phyloP scores from a whole-genome alignment of 495 filamentous ascomycete genomes.

The Astrocystis sublimbata region DNA sequence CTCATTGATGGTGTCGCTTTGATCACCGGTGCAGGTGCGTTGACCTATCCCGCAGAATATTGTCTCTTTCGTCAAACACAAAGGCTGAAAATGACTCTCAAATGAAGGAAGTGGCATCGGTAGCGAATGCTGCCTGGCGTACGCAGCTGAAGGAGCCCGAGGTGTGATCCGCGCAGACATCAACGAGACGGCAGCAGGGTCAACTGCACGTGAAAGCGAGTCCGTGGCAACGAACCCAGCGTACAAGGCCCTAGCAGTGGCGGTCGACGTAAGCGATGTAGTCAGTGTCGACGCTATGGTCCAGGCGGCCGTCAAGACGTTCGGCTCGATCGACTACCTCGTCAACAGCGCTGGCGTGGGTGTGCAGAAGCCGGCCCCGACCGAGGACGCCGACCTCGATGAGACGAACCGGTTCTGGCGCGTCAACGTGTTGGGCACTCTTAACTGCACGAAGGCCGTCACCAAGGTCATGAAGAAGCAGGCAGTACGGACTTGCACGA shows the following conservation, averaged over 20 bases:
- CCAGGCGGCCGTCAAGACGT: neutral
- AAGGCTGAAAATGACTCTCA: neutral
- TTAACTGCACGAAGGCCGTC: neutral
- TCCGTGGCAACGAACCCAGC: slow-evolving; percentile 27
- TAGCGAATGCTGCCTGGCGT: slow-evolving; percentile 28
- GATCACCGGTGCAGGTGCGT: slow-evolving; percentile 3
- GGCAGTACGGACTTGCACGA: neutral
- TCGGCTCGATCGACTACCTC: slow-evolving; percentile 2
- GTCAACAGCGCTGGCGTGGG: slow-evolving; percentile 7
- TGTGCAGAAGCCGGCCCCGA: neutral
- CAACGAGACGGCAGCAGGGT: slow-evolving; percentile 22
- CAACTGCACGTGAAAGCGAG: slow-evolving; percentile 29
- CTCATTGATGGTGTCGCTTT: slow-evolving; percentile 1
- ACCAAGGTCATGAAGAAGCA: neutral
- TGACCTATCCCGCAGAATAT: neutral
- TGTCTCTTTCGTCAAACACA: no score
- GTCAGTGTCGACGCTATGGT: slow-evolving; percentile 35
- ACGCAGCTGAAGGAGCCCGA: slow-evolving; percentile 32
- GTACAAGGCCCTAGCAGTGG: slow-evolving; percentile 27
- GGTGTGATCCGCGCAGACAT: slow-evolving; percentile 40
- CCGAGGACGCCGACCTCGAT: neutral
- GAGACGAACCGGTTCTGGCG: neutral
- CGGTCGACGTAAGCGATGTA: slow-evolving; percentile 34
- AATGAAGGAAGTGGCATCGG: slow-evolving; percentile 33
- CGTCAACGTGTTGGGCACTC: neutral